phyloP scores from a whole-genome alignment of 2,329 filamentous ascomycete genomes.

The Paradendryphiella salina region DNA sequence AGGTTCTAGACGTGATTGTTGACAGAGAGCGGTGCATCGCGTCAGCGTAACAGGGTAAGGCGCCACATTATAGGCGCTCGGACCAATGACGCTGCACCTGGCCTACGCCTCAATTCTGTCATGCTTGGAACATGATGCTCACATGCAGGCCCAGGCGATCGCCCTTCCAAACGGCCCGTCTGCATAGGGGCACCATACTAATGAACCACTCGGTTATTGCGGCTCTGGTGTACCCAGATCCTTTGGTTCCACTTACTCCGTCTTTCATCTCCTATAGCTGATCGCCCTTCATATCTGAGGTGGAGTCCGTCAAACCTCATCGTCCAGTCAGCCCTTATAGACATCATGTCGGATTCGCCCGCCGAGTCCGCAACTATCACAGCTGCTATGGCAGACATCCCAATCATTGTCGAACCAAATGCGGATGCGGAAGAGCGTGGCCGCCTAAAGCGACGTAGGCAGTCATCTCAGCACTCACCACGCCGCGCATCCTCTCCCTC shows the following conservation, averaged over 20 bases:
- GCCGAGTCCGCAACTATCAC: background rate
- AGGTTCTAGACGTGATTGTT: background rate
- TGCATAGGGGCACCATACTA: conserved; percentile 21
- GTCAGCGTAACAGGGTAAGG: conserved; percentile 1
- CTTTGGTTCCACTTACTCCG: background rate
- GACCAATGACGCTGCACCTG: conserved; percentile 16
- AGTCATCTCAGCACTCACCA: conserved; percentile 37
- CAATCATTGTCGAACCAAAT: conserved; percentile 48
- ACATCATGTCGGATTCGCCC: conserved; percentile 6
- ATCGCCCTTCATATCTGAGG: conserved; percentile 17
- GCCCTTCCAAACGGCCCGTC: conserved; percentile 24
- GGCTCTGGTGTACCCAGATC: conserved; percentile 7
- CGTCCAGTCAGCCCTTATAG: conserved; percentile 5
- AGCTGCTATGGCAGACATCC: conserved; percentile 48
- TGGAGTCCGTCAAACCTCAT: background rate
- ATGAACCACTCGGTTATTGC: conserved; percentile 23
- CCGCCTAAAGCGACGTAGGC: conserved; percentile 38
- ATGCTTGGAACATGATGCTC: conserved; percentile 19
- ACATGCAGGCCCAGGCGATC: conserved; percentile 20
- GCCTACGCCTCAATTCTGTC: conserved; percentile 12
- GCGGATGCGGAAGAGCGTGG: conserved; percentile 36
- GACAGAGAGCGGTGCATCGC: background rate
- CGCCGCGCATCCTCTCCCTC: conserved; percentile 37
- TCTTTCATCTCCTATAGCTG: conserved; percentile 15
- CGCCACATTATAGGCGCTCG: conserved; percentile 1